Conservation (phyloP, 1,139 yeast genomes). For the Candida neerlandica region DNA sequence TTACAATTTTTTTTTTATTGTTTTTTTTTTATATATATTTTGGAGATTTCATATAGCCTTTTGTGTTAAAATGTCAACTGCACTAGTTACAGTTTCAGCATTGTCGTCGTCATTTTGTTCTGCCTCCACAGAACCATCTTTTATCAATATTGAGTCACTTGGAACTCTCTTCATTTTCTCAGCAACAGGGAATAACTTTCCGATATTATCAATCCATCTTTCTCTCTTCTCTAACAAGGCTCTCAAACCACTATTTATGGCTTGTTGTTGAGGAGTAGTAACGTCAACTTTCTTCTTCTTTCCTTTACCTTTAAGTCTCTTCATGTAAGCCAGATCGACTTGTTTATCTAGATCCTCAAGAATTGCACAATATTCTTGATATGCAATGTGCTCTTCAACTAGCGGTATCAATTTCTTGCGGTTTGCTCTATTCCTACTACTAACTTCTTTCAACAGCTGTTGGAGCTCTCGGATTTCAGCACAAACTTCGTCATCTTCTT, state of each 20-base stretch:
- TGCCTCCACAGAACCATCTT: slow-evolving; percentile 46
- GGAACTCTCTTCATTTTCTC: slow-evolving; percentile 81
- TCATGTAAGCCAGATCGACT: slow-evolving; percentile 90
- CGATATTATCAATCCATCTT: slow-evolving; percentile 89
- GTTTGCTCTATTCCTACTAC: slow-evolving; percentile 65
- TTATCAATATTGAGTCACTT: slow-evolving; percentile 50
- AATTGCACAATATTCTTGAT: slow-evolving; percentile 90
- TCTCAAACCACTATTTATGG: slow-evolving; percentile 75
- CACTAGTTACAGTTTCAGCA: slow-evolving; percentile 15
- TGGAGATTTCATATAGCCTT: slow-evolving; percentile 5
- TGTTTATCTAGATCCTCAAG: slow-evolving; percentile 94
- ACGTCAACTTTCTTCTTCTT: slow-evolving; percentile 68
- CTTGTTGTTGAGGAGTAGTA: slow-evolving; percentile 46
- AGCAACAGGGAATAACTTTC: slow-evolving; percentile 73
- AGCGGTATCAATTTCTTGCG: slow-evolving; percentile 69
- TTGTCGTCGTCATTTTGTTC: slow-evolving; percentile 46
- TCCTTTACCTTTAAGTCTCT: slow-evolving; percentile 80
- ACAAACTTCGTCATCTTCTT: slow-evolving; percentile 94
- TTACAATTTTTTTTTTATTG: no score
- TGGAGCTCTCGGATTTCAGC: slow-evolving; percentile 80
- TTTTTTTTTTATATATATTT: no score
- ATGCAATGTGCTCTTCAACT: slow-evolving; percentile 89
- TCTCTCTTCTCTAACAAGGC: slow-evolving; percentile 81
- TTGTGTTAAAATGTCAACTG: slow-evolving; percentile 19
- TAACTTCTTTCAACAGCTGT: slow-evolving; percentile 61